phyloP scores from a whole-genome alignment of 2,329 filamentous ascomycete genomes.

The Fusarium burgessii region DNA sequence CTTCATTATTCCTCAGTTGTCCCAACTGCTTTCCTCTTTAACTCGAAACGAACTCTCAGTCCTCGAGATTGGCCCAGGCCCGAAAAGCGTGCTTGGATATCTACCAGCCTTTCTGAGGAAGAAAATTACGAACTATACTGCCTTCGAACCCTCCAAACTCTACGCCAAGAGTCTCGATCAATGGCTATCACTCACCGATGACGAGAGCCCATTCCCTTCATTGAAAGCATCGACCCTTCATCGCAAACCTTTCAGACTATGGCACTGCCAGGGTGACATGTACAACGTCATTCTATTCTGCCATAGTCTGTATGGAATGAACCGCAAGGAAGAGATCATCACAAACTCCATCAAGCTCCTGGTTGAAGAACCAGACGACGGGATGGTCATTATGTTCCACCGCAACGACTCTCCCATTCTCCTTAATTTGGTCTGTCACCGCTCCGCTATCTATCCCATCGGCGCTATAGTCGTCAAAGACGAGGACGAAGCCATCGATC shows the following conservation, averaged over 20 bases:
- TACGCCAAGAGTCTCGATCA: conserved; percentile 59
- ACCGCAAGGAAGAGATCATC: conserved; percentile 59
- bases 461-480: conserved; percentile 59
- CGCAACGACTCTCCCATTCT: conserved; percentile 59
- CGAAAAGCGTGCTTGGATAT: conserved; percentile 63
- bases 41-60: conserved; percentile 59
- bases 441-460: conserved; percentile 59
- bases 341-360: conserved; percentile 62
- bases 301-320: conserved; percentile 73
- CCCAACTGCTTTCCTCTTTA: conserved; percentile 55
- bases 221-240: conserved; percentile 53
- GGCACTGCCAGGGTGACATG: conserved; percentile 50
- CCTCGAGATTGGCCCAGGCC: conserved; percentile 71
- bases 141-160: conserved; percentile 64
- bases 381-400: conserved; percentile 67
- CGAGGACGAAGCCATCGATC: conserved; percentile 59
- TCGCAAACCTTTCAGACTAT: conserved; percentile 54
- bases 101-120: conserved; percentile 57
- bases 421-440: conserved; percentile 61
- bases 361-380: conserved; percentile 50
- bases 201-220: conserved; percentile 54
- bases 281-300: conserved; percentile 71
- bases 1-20: conserved; percentile 65
- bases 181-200: conserved; percentile 52
- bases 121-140: conserved; percentile 63